Conservation (phyloP, 2,329 filamentous ascomycete genomes). For the Colletotrichum limetticola region DNA sequence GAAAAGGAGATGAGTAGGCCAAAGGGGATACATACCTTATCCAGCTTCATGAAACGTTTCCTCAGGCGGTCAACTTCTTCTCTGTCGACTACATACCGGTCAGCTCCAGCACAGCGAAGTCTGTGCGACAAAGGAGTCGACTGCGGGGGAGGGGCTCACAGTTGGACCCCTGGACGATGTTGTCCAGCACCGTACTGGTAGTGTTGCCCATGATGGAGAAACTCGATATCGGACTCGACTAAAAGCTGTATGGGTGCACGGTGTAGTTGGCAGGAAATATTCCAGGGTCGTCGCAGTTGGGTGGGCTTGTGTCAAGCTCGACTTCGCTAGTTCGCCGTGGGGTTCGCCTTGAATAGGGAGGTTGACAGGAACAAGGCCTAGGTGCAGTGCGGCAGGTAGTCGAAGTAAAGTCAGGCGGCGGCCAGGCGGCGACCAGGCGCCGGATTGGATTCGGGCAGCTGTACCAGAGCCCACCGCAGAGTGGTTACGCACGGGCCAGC, state of each 20-base stretch:
- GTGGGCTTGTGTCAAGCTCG: conserved; percentile 17
- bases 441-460: conserved; percentile 24
- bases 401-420: conserved; percentile 19
- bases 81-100: conserved; percentile 77
- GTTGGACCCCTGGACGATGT: conserved; percentile 96
- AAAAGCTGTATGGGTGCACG: conserved; percentile 2
- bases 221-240: conserved; percentile 15
- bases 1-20: neutral
- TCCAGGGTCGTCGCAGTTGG: conserved; percentile 13
- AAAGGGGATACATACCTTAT: conserved; percentile 75
- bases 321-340: conserved; percentile 26
- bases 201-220: conserved; percentile 70
- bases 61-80: conserved; percentile 96
- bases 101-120: conserved; percentile 31
- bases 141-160: conserved; percentile 65
- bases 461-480: conserved; percentile 5
- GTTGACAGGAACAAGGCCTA: conserved; percentile 22
- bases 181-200: conserved; percentile 84
- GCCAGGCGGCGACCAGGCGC: neutral
- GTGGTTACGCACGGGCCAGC: conserved; percentile 17
- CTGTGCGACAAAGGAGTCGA: conserved; percentile 32
- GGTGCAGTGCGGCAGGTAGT: conserved; percentile 13
- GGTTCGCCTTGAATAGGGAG: conserved; percentile 21
- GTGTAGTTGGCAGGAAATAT: neutral
- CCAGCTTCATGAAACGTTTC: conserved; percentile 99